These are phyloP conservation scores for Verticillium zaregamsianum DNA, from an alignment of 2,329 filamentous ascomycete species.

Conservation along the genomic window DNA sequence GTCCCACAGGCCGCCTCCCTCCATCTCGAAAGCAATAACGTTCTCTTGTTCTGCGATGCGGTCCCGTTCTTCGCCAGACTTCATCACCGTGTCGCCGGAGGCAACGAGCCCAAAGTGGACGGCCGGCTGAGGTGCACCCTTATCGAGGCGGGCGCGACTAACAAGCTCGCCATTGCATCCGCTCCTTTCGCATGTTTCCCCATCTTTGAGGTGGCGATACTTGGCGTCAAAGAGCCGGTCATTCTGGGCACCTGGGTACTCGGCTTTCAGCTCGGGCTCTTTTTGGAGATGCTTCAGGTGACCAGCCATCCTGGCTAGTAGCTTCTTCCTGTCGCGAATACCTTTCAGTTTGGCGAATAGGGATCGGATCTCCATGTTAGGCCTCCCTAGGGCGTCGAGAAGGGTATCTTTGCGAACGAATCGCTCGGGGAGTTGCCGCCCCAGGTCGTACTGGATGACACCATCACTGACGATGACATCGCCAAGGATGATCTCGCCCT, in stretches of 20 bases:
- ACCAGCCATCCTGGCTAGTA: conserved; percentile 2
- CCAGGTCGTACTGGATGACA: conserved; percentile 25
- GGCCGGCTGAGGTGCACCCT: conserved; percentile 11
- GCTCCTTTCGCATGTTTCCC: conserved; percentile 5
- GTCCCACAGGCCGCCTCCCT: conserved; percentile 25
- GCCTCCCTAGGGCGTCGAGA: too few species aligned
- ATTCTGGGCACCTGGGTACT: conserved; percentile 9
- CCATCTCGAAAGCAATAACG: conserved; percentile 29
- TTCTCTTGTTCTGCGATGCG: conserved; percentile 17
- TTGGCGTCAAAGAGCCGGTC: conserved; percentile 14
- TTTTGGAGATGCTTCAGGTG: conserved; percentile 14
- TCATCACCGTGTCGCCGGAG: conserved; percentile 36
- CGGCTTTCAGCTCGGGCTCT: conserved; percentile 3
- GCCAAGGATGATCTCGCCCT: conserved; percentile 17
- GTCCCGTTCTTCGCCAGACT: conserved; percentile 30
- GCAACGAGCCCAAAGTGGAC: conserved; percentile 33
- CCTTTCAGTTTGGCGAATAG: conserved; percentile 20
- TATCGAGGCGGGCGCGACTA: conserved; percentile 9
- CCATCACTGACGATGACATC: conserved; percentile 23
- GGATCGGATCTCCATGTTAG: conserved; percentile 15
- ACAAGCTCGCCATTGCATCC: background rate
- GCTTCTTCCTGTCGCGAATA: conserved; percentile 3
- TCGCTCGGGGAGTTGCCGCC: conserved; percentile 14
- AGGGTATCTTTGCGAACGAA: too few species aligned
- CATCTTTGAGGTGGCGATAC: conserved; percentile 13